Evolutionary conservation across 768 basidiomycete species (phyloP).

Genomic region (Leccinum disarticulatum): DNA sequence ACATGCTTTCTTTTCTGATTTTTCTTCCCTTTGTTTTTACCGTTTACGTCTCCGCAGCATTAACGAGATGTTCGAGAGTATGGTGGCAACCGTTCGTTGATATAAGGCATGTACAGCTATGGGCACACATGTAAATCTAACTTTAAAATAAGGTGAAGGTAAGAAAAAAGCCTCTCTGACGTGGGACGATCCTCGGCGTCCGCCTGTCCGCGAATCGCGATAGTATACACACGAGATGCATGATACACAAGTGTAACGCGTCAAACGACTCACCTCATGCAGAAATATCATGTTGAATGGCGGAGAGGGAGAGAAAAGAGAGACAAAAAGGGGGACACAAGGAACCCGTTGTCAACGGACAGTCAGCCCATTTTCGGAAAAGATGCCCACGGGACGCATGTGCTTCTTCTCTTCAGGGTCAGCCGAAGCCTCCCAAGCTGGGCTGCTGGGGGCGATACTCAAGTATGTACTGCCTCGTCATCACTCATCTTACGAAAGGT

Average conservation of each 20-base stretch:
- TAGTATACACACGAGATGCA: neutral
- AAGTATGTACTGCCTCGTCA: neutral
- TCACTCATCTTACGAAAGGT: neutral
- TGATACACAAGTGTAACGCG: neutral
- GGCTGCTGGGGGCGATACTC: neutral
- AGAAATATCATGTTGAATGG: neutral
- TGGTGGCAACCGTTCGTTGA: neutral
- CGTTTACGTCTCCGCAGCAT: neutral
- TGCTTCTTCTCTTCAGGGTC: neutral
- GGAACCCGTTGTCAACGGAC: neutral
- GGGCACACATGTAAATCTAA: neutral
- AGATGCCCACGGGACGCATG: neutral
- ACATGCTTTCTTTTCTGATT: neutral
- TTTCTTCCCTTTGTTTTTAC: neutral
- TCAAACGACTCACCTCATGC: neutral
- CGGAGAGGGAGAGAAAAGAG: neutral
- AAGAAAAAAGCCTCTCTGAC: neutral
- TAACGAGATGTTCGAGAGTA: neutral
- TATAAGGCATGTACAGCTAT: neutral
- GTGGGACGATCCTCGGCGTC: neutral
- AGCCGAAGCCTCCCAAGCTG: neutral
- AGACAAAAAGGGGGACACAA: neutral
- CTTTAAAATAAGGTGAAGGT: neutral
- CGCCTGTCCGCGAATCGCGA: neutral
- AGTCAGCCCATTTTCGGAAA: neutral